Conservation (phyloP, 768 basidiomycete genomes). For the Phylloporus arenicola region DNA sequence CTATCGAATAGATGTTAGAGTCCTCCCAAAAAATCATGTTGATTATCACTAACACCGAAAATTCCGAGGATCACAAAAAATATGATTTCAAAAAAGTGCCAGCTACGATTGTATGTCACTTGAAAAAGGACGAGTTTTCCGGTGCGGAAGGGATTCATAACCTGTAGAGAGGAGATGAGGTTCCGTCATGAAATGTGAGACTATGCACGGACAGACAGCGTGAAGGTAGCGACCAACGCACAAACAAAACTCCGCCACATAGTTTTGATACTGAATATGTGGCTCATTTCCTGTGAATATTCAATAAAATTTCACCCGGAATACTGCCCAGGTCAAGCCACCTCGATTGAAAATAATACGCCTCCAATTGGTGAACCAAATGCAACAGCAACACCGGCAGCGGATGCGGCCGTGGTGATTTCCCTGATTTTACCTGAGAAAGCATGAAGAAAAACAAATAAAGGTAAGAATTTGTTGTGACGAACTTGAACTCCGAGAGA, state of each 20-base stretch:
- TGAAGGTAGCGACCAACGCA: slow-evolving; percentile 93
- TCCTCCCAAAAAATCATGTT: neutral
- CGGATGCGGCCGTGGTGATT: slow-evolving; percentile 90
- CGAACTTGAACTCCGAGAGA: slow-evolving; percentile 84
- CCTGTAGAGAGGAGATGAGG: slow-evolving; percentile 42
- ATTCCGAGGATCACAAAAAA: slow-evolving; percentile 94
- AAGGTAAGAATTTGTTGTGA: slow-evolving; percentile 5
- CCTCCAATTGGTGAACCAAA: slow-evolving; percentile 98
- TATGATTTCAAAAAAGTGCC: slow-evolving; percentile 99
- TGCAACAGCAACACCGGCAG: slow-evolving; percentile 96
- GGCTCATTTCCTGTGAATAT: slow-evolving; percentile 85
- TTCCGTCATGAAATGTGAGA: slow-evolving; percentile 13
- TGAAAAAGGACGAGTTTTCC: slow-evolving; percentile 98
- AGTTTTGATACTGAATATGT: slow-evolving; percentile 92
- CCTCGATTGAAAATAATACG: slow-evolving; percentile 96
- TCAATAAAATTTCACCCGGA: neutral
- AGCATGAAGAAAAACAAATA: slow-evolving; percentile 13
- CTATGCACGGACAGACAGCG: slow-evolving; percentile 69
- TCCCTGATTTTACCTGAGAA: slow-evolving; percentile 73
- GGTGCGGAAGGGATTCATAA: slow-evolving; percentile 97
- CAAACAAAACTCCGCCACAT: slow-evolving; percentile 99
- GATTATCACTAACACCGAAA: slow-evolving; percentile 68
- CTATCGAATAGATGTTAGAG: slow-evolving; percentile 37
- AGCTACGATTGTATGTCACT: slow-evolving; percentile 94
- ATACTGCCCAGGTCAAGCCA: slow-evolving; percentile 23